Conservation (phyloP, 768 basidiomycete genomes). For the Collybia mongolica region DNA sequence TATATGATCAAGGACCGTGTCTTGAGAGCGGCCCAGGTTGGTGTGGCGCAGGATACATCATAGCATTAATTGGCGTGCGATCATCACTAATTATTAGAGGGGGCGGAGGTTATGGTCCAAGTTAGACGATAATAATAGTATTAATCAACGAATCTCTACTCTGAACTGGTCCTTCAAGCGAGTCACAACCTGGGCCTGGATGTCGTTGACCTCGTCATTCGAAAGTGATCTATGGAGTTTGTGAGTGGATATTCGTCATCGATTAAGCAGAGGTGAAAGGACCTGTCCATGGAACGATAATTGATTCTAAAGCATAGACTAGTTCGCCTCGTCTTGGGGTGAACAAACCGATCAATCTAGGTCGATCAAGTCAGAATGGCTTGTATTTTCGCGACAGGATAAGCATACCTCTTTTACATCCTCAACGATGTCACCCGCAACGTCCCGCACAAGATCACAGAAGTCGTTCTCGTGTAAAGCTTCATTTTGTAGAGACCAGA, state of each 20-base stretch:
- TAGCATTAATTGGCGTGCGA: conserved; percentile 16
- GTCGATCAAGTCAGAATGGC: conserved; percentile 8
- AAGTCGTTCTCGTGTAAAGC: conserved; percentile 92
- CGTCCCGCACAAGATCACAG: conserved; percentile 91
- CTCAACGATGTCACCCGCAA: conserved; percentile 90
- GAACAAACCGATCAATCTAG: conserved; percentile 88
- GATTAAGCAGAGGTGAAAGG: conserved; percentile 11
- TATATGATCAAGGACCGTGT: conserved; percentile 95
- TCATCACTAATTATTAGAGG: conserved; percentile 13
- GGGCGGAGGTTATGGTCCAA: conserved; percentile 15
- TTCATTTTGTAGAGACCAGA: conserved; percentile 72
- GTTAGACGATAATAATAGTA: conserved; percentile 13
- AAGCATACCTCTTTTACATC: conserved; percentile 76
- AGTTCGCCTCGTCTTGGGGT: conserved; percentile 80
- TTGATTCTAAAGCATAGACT: conserved; percentile 90
- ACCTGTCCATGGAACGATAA: conserved; percentile 97
- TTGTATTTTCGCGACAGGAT: neutral
- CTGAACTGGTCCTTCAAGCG: conserved; percentile 60
- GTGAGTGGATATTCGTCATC: neutral
- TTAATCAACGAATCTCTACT: conserved; percentile 81
- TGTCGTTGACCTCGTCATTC: conserved; percentile 84
- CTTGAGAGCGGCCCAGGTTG: conserved; percentile 93
- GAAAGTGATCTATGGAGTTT: conserved; percentile 65
- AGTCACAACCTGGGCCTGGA: conserved; percentile 63
- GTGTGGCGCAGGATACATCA: conserved; percentile 78